Conservation (phyloP, 305 asterid species). For the Fraxinus sp. region DNA sequence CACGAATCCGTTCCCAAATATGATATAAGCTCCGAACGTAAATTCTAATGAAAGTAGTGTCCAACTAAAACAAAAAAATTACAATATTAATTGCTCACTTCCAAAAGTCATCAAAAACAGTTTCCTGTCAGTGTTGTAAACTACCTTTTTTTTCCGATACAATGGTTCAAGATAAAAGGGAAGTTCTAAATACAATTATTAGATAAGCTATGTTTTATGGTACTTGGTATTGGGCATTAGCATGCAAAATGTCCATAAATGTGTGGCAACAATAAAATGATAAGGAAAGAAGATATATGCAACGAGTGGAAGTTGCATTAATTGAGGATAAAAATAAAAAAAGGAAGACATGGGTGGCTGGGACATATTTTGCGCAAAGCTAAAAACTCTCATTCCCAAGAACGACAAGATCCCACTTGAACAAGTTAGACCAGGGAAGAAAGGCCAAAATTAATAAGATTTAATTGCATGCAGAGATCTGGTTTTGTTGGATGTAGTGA, state of each 20-base stretch:
- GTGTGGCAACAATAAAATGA: not conserved
- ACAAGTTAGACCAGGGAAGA: not conserved
- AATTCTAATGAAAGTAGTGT: slow-evolving; percentile 9
- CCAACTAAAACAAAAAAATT: slow-evolving; percentile 2
- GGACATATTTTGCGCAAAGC: not conserved
- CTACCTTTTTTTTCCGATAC: not conserved
- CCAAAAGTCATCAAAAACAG: not conserved
- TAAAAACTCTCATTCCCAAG: not conserved
- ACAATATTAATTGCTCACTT: not conserved
- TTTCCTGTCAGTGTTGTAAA: not conserved
- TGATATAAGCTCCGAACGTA: not conserved
- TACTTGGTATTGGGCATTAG: not conserved
- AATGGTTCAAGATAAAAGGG: not conserved
- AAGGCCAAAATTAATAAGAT: not conserved
- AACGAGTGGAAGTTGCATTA: not conserved
- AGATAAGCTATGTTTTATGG: not conserved
- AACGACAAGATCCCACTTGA: not conserved
- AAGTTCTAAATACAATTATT: not conserved
- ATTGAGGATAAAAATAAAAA: not conserved
- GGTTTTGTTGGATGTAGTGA: not conserved
- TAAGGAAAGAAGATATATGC: not conserved
- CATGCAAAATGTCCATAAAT: not conserved
- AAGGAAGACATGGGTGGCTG: not conserved
- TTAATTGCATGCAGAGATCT: not conserved
- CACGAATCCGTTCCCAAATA: slow-evolving; percentile 3